Evolutionary conservation across 371 early-diverging fungal genomes (phyloP).

Genomic region (Mortierella sp.): DNA sequence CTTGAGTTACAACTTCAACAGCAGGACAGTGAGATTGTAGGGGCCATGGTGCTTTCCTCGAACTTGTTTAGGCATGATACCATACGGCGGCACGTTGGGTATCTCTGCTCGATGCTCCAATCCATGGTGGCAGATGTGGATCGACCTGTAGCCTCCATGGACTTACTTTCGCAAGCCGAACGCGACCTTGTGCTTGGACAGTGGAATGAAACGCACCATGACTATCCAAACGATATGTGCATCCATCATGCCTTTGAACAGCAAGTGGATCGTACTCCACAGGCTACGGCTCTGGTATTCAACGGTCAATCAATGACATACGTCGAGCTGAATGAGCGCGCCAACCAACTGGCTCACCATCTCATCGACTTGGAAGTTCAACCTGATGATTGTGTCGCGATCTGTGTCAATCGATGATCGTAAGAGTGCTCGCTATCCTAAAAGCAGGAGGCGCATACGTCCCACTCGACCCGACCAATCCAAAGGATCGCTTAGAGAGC

Average conservation of each 20-base stretch:
- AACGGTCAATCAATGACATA: constrained; percentile 14
- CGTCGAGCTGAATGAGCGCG: constrained; percentile 1
- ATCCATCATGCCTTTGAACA: constrained; percentile 18
- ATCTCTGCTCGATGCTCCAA: background rate
- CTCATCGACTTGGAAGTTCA: constrained; percentile 13
- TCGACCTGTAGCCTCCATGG: background rate
- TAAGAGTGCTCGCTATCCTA: constrained; percentile 5
- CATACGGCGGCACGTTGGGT: too few relatives aligned
- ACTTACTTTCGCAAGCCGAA: constrained; percentile 1
- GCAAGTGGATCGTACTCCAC: background rate
- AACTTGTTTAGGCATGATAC: too few relatives aligned
- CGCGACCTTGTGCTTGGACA: background rate
- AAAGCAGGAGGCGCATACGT: constrained; percentile 22
- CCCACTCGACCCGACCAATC: constrained; percentile 5
- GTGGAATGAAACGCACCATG: background rate
- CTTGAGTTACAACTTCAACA: too few relatives aligned
- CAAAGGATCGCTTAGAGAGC: background rate
- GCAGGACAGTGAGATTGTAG: too few relatives aligned
- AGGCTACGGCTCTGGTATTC: constrained; percentile 15
- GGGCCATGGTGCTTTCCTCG: too few relatives aligned
- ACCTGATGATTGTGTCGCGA: constrained; percentile 13
- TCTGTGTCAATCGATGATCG: constrained; percentile 1
- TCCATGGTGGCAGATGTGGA: background rate
- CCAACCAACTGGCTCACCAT: constrained; percentile 6
- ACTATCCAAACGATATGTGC: background rate